Conservation (phyloP, 495 filamentous ascomycete genomes). For the Terfezia claveryi region DNA sequence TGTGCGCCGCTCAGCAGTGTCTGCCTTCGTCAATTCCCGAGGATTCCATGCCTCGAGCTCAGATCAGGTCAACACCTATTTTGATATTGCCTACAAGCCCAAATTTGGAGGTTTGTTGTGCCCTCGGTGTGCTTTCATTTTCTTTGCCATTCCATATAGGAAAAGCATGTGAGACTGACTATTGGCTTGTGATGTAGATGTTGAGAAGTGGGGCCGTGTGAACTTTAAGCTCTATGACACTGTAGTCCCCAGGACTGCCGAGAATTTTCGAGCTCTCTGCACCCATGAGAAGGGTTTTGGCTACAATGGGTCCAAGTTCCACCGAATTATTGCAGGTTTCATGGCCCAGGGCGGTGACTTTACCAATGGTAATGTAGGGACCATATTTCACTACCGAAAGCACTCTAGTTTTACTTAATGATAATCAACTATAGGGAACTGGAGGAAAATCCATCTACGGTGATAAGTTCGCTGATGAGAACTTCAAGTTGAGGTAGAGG, state of each 20-base stretch:
- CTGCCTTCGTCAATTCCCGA: conserved; percentile 1
- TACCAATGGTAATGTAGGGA: conserved; percentile 72
- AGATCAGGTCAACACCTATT: conserved; percentile 10
- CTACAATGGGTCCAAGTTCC: conserved; percentile 66
- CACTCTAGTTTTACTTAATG: conserved; percentile 12
- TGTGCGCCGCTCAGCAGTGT: conserved; percentile 1
- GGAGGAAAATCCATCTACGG: conserved; percentile 77
- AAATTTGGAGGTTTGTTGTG: conserved; percentile 6
- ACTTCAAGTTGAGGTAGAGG: conserved; percentile 33
- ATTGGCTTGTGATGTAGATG: conserved; percentile 1
- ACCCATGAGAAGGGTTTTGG: conserved; percentile 80
- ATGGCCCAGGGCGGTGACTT: conserved; percentile 99
- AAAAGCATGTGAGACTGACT: background rate
- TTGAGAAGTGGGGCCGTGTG: conserved; percentile 45
- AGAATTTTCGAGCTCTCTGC: conserved; percentile 90
- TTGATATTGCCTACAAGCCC: conserved; percentile 11
- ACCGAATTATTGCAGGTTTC: conserved; percentile 88
- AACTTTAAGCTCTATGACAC: conserved; percentile 78
- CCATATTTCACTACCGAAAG: conserved; percentile 18
- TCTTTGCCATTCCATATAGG: background rate
- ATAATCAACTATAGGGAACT: conserved; percentile 37
- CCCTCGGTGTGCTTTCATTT: background rate
- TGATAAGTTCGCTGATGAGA: conserved; percentile 68
- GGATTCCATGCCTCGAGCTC: conserved; percentile 3
- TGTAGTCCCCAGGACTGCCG: conserved; percentile 68